These are phyloP conservation scores for Mortierella sp. DNA, from an alignment of 371 early-diverging fungal genomes.

Conservation along the genomic window DNA sequence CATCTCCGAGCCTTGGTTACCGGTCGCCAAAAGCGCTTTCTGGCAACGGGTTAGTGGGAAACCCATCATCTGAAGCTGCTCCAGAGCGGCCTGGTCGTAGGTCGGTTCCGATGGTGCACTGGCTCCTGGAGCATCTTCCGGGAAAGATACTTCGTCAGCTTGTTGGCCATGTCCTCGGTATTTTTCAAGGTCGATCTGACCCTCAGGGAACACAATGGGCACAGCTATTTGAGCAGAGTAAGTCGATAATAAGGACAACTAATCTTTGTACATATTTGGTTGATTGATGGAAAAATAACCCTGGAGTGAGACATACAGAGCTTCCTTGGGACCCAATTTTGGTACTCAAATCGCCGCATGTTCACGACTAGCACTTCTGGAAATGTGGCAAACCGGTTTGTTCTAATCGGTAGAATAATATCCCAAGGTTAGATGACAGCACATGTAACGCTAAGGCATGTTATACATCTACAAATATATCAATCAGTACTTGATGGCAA, in stretches of 20 bases:
- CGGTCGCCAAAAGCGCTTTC: slow-evolving; percentile 84
- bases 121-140: slow-evolving; percentile 66
- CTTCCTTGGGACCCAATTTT: slow-evolving; percentile 91
- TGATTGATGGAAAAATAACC: neutral
- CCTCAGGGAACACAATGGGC: slow-evolving; percentile 68
- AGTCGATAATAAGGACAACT: neutral
- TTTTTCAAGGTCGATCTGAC: slow-evolving; percentile 65
- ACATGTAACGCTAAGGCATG: no score
- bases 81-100: slow-evolving; percentile 74
- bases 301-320: slow-evolving; percentile 60
- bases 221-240: slow-evolving; percentile 59
- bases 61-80: slow-evolving; percentile 89
- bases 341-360: slow-evolving; percentile 85
- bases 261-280: no score
- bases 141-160: slow-evolving; percentile 77
- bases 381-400: slow-evolving; percentile 83
- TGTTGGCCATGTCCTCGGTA: slow-evolving; percentile 77
- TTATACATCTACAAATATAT: neutral
- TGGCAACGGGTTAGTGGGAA: slow-evolving; percentile 87
- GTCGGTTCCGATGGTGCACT: slow-evolving; percentile 54
- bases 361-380: slow-evolving; percentile 87
- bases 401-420: slow-evolving; percentile 58
- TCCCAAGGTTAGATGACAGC: no score
- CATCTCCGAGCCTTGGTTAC: slow-evolving; percentile 83
- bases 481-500: slow-evolving; percentile 71